These are phyloP conservation scores for Leucocoprinus birnbaumii DNA, from an alignment of 768 basidiomycete species.

Conservation along the genomic window DNA sequence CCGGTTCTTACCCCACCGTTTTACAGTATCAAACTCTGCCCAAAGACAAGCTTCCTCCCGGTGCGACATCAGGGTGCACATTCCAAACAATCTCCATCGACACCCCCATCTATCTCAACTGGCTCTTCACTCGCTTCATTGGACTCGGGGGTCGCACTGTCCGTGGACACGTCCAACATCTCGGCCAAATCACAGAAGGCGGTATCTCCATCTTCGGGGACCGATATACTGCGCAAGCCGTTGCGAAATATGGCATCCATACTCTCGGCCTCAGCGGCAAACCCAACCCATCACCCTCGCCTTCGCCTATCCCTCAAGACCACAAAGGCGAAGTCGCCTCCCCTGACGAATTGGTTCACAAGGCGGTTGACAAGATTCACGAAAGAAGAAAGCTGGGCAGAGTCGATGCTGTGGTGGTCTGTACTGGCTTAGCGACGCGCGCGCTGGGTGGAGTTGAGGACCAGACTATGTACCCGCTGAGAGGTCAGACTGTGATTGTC, in stretches of 20 bases:
- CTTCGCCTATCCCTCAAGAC: constrained; percentile 1
- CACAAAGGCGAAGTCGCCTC: background rate
- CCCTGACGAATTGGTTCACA: background rate
- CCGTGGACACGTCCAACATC: constrained; percentile 62
- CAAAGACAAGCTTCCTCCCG: constrained; percentile 29
- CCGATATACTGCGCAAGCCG: constrained; percentile 1
- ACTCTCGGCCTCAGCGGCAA: background rate
- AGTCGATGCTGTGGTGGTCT: constrained; percentile 58
- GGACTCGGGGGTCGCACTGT: constrained; percentile 58
- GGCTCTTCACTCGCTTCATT: constrained; percentile 65
- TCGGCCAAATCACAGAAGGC: constrained; percentile 67
- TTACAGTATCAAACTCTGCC: constrained; percentile 35
- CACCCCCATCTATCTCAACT: constrained; percentile 65
- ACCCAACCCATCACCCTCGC: background rate
- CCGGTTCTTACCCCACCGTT: too few relatives aligned
- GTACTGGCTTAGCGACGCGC: constrained; percentile 70
- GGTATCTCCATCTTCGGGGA: constrained; percentile 38
- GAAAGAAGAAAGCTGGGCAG: constrained; percentile 1
- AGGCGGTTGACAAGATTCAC: constrained; percentile 6
- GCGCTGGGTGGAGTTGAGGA: constrained; percentile 84
- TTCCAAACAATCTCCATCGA: constrained; percentile 75
- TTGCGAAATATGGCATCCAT: constrained; percentile 7
- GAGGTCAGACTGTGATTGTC: constrained; percentile 83
- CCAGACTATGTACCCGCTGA: constrained; percentile 64
- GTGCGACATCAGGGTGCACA: constrained; percentile 41